These are phyloP conservation scores for Helenozyma rhizophorensis DNA, from an alignment of 805 yeast species.

Conservation along the genomic window DNA sequence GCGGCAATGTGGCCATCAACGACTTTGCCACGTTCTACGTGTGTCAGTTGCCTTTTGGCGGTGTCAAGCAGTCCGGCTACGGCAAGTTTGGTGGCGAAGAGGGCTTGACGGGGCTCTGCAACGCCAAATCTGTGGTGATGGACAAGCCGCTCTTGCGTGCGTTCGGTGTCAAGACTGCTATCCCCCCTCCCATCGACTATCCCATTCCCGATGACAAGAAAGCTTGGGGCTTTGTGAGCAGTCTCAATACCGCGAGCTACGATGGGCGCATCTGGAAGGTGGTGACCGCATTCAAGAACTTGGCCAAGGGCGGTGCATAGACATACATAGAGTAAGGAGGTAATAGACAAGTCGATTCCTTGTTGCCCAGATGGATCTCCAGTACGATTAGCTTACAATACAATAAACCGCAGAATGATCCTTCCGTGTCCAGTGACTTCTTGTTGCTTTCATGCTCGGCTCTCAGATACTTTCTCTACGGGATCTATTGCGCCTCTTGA, in stretches of 20 bases:
- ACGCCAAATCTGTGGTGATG: conserved; percentile 80
- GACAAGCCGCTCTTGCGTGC: conserved; percentile 67
- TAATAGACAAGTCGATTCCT: too few relatives aligned
- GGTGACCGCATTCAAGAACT: conserved; percentile 32
- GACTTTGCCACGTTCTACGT: conserved; percentile 96
- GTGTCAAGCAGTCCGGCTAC: conserved; percentile 86
- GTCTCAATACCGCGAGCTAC: conserved; percentile 82
- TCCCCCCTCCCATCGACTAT: conserved; percentile 88
- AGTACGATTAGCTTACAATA: too few relatives aligned
- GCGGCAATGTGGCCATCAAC: conserved; percentile 94
- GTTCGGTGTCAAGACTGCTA: conserved; percentile 62
- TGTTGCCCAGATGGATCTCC: too few relatives aligned
- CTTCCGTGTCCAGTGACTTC: too few relatives aligned
- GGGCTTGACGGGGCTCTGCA: conserved; percentile 87
- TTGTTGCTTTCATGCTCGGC: too few relatives aligned
- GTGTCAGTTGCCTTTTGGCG: conserved; percentile 97
- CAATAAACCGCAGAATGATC: too few relatives aligned
- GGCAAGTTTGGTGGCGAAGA: conserved; percentile 99
- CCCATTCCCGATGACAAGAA: conserved; percentile 76
- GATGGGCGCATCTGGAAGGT: conserved; percentile 69
- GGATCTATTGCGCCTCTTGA: too few relatives aligned
- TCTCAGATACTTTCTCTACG: too few relatives aligned
- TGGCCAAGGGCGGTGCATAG: conserved; percentile 30
- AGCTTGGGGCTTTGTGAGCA: conserved; percentile 86
- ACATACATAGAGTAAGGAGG: too few relatives aligned